A percentile compares a stretch with the other conserved stretches of the same genome.
Conservation (phyloP, 106 monocot species). For the Dioscorea zingiberensis region DNA sequence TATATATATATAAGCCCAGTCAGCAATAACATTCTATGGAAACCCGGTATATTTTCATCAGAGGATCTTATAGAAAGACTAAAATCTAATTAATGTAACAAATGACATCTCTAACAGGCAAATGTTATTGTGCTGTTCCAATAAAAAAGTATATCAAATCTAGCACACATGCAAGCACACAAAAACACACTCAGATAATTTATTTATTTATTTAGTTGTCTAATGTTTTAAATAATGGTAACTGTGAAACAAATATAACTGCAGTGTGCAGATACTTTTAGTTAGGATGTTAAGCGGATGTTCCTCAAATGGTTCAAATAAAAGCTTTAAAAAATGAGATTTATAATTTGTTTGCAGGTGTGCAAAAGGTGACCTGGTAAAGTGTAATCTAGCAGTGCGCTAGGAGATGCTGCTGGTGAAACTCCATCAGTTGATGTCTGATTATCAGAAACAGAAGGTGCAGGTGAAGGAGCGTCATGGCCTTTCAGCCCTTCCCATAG, state of each 20-base stretch:
- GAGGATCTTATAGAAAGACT: too few relatives aligned
- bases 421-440: slow-evolving; percentile 30
- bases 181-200: neutral
- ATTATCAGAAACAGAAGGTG: slow-evolving; percentile 22
- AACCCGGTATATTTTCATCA: too few relatives aligned
- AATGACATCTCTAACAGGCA: too few relatives aligned
- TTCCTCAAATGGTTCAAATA: neutral
- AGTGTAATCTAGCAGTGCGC: slow-evolving; percentile 22
- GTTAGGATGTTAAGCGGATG: neutral
- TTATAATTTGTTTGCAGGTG: neutral
- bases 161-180: neutral
- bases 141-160: too few relatives aligned
- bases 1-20: too few relatives aligned
- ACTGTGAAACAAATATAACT: neutral
- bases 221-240: neutral
- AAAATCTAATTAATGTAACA: too few relatives aligned
- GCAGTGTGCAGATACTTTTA: neutral
- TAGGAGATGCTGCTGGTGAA: slow-evolving; percentile 53
- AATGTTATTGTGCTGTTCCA: too few relatives aligned
- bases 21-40: too few relatives aligned
- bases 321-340: neutral
- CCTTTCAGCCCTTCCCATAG: slow-evolving; percentile 51
- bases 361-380: slow-evolving; percentile 20
- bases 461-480: slow-evolving; percentile 35
- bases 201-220: neutral